Conservation (phyloP, 139 green algal genomes). For the Chlamydomonas eustigma region DNA sequence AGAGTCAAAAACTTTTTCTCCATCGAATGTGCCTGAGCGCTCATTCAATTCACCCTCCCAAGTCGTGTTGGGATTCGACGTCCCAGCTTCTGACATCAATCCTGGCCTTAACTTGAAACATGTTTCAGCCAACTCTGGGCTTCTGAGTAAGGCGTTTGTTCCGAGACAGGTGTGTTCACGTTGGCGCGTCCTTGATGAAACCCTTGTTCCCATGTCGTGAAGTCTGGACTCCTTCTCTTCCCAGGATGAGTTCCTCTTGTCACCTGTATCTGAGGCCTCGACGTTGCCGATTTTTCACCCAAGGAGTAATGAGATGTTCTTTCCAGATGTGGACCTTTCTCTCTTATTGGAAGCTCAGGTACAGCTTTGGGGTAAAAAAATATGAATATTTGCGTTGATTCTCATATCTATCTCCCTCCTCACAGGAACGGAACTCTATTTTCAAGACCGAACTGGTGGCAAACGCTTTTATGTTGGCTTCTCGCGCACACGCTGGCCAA, state of each 20-base stretch:
- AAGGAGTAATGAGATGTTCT: neutral
- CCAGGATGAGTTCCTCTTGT: neutral
- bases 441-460: conserved; percentile 34
- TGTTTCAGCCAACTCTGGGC: neutral
- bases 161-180: neutral
- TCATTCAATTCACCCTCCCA: neutral
- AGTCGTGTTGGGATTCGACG: neutral
- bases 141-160: neutral
- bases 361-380: too few relatives aligned
- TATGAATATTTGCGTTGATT: too few relatives aligned
- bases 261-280: neutral
- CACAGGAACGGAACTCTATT: conserved; percentile 24
- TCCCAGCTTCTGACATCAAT: neutral
- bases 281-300: neutral
- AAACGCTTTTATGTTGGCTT: conserved; percentile 31
- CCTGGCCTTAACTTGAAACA: neutral
- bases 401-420: neutral
- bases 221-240: neutral
- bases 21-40: neutral
- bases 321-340: neutral
- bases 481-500: conserved; percentile 45
- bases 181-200: too few relatives aligned
- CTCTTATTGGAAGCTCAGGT: neutral
- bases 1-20: neutral
- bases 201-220: neutral